Conservation (phyloP, 768 basidiomycete species). For the Mycena vulgaris region DNA sequence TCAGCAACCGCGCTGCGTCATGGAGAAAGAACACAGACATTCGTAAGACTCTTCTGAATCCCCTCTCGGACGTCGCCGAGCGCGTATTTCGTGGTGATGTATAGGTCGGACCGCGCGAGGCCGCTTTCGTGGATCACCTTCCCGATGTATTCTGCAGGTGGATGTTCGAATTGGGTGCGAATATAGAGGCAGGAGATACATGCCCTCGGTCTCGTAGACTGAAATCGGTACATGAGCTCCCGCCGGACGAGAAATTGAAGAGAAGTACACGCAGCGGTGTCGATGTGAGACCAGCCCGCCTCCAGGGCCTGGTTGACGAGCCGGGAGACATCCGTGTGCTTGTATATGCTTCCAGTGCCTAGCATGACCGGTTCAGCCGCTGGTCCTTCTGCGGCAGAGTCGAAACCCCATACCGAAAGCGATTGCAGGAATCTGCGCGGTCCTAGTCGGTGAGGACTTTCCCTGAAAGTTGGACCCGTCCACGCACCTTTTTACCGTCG, state of each 20-base stretch:
- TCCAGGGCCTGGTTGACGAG: constrained; percentile 63
- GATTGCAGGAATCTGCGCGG: constrained; percentile 59
- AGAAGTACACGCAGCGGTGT: constrained; percentile 60
- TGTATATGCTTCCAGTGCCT: constrained; percentile 40
- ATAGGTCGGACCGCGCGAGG: constrained; percentile 49
- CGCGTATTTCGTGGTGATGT: constrained; percentile 57
- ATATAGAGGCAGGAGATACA: constrained; percentile 39
- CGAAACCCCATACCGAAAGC: constrained; percentile 59
- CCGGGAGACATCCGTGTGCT: constrained; percentile 55
- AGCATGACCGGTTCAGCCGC: neutral
- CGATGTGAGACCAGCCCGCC: constrained; percentile 63
- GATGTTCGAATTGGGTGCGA: constrained; percentile 43
- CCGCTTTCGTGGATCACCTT: constrained; percentile 48
- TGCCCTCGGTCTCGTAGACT: constrained; percentile 36
- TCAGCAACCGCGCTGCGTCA: neutral
- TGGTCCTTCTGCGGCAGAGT: neutral
- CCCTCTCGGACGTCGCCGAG: constrained; percentile 46
- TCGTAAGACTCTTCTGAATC: constrained; percentile 52
- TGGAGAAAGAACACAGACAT: constrained; percentile 45
- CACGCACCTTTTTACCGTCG: constrained; percentile 46
- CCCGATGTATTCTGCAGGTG: constrained; percentile 43
- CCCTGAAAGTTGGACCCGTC: neutral
- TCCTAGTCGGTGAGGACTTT: neutral
- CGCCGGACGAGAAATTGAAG: neutral
- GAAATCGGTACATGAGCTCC: neutral